Percentiles rank a stretch among this genome's conserved stretches.
Conservation (phyloP, 83 land plant species). For the Picea abies region DNA sequence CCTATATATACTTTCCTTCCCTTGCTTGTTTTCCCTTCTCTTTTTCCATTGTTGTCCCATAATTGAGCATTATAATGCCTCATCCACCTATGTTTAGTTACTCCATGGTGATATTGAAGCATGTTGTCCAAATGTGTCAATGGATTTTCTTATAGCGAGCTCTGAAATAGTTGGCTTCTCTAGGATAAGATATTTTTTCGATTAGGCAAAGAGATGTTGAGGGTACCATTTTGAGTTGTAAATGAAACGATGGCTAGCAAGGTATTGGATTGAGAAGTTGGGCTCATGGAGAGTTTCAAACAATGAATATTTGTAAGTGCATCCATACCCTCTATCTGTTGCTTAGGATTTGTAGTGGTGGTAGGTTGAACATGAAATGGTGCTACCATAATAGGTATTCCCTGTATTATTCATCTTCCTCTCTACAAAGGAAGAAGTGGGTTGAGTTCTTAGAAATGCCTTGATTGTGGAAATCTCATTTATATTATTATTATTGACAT, state of each 20-base stretch:
- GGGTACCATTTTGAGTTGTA: slow-evolving; percentile 26
- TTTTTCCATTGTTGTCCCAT: slow-evolving; percentile 95
- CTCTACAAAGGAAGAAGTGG: no score
- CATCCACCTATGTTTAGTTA: slow-evolving; percentile 48
- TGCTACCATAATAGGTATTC: no score
- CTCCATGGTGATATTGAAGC: slow-evolving; percentile 95
- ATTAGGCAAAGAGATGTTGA: slow-evolving; percentile 38
- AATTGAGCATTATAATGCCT: slow-evolving; percentile 93
- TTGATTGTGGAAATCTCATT: no score
- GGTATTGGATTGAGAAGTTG: no score
- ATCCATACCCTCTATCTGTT: no score
- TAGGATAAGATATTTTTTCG: slow-evolving; percentile 35
- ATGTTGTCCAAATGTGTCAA: slow-evolving; percentile 81
- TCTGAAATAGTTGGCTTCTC: slow-evolving; percentile 52
- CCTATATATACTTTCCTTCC: slow-evolving; percentile 17
- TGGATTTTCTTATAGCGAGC: slow-evolving; percentile 50
- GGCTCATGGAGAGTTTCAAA: slow-evolving; percentile 11
- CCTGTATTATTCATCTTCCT: no score
- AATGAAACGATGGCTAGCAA: slow-evolving; percentile 35
- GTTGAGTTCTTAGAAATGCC: no score
- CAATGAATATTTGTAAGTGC: no score
- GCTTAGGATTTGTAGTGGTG: no score
- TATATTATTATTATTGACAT: no score
- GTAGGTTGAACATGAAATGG: no score
- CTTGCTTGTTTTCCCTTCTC: slow-evolving; percentile 79